Conservation (phyloP, 345 rosid genomes). For the Bretschneidera sinensis region DNA sequence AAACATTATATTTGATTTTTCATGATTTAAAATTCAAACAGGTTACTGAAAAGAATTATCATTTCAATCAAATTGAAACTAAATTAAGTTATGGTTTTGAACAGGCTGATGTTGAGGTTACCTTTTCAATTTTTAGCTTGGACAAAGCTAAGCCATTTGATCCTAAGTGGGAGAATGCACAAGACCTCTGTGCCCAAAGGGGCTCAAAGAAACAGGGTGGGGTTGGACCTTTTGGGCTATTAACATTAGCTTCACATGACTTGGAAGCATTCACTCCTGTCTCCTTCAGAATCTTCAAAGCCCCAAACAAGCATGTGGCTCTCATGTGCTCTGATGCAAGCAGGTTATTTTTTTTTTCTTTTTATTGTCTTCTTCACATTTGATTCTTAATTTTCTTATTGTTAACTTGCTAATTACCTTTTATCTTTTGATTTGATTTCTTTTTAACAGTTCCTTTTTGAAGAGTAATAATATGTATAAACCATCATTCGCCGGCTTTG, state of each 20-base stretch:
- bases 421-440: not conserved
- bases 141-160: slow-evolving; percentile 59
- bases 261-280: slow-evolving; percentile 75
- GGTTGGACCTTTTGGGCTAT: slow-evolving; percentile 83
- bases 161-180: slow-evolving; percentile 46
- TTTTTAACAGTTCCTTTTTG: slow-evolving; percentile 44
- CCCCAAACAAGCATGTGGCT: slow-evolving; percentile 33
- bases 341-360: slow-evolving; percentile 31
- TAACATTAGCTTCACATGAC: slow-evolving; percentile 59
- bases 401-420: too few relatives aligned
- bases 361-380: not conserved
- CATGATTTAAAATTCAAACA: too few relatives aligned
- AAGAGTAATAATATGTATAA: slow-evolving; percentile 38
- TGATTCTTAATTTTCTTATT: too few relatives aligned
- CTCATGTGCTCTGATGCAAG: slow-evolving; percentile 83
- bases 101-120: slow-evolving; percentile 74
- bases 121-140: slow-evolving; percentile 46
- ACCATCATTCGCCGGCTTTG: slow-evolving; percentile 74
- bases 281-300: slow-evolving; percentile 70
- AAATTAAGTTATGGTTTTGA: too few relatives aligned
- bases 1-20: too few relatives aligned
- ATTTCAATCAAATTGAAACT: too few relatives aligned
- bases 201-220: slow-evolving; percentile 52
- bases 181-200: slow-evolving; percentile 43
- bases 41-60: too few relatives aligned